Base-by-base conservation (phyloP, 441 rosid genomes). In the Erodium trifolium region DNA sequence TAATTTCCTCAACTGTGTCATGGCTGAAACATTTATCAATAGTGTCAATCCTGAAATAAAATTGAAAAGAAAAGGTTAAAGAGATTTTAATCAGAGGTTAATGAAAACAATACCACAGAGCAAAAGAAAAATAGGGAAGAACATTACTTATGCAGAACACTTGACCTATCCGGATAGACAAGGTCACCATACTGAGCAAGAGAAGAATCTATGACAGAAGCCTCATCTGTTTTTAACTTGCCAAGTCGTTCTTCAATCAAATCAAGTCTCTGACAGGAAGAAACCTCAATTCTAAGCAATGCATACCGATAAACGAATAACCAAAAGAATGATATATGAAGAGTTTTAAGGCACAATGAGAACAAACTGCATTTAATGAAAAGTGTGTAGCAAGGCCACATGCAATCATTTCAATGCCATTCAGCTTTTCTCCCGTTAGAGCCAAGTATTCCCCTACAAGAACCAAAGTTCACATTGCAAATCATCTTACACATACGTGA, bases 321-420 rank as follows among this genome's bases (percentile, higher is more conserved):
- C 57, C 62, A 72, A 49, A 35, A 75, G 17, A 72, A 80, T 53
- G 39, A 71, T 14, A n/a, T 12, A 11, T 1, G 60, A 14, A 16
- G 17, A 5, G 63, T 18, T 73, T 45, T 63, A 68, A 55, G 77
- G 64, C 59, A 27, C 66, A 67, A 43, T 59, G 35, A 73, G 69
- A 65, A 80, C 88, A 69, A 72, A 92, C 98, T 37, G 80, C 81
- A 71, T 88, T 78, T 78, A 90, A 78, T 65, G 86, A 73, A 73
- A 78, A 94, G 79, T 88, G 99, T 45, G 98, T 88, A 45, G 98
- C 96, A 77, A 92, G 97, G 79, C 88, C 88, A 81, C 86, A 86
- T 2, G 94, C 91, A 74, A 90, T 82, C 99, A 94, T 92, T 77
- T 92, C 94, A 0, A 78, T 84, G 71, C 90, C 97, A 76, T 84